Evolutionary conservation across 225 moss, liverwort and hornwort genomes (phyloP), one percentile per base, ranked within the genome.

Genomic region (Bryoerythrophyllum caledonicum): DNA sequence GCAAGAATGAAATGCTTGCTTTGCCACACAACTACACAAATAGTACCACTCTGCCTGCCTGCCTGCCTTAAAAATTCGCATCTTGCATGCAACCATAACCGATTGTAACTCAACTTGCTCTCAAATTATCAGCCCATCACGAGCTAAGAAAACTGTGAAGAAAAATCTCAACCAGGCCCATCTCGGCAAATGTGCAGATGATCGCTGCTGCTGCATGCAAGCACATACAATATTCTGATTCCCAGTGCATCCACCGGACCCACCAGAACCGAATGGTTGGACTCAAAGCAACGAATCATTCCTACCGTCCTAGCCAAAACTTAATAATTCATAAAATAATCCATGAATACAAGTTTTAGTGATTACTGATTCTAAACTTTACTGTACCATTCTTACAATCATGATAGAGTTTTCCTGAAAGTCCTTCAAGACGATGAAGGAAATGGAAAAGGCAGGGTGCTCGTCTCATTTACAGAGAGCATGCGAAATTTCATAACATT

Each of bases 1-100:
- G 71, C 59, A 59, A 27, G 71, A 71, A 71, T 28, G 71, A 27
- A 19, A 38, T 55, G 25, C 70, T 70, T 70, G 70, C 38, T 38
- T 56, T 25, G 15, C 17, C 25, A 6, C 56, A 25, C 57, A 70
- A 10, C 40, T 19, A 56, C 56, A 56, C 56, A 19, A 17, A 40
- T 40, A 56, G 56, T 40, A 19, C 70, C 35, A 40, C 55, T 25
- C 37, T 10, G 25, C 40, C 26, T 40, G 25, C 40, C 26, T 40
- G 25, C 56, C 70, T 70, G 43, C 65, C 25, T 15, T 16, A 5
- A 9, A 37, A 37, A 20, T 14, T 17, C 25, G 57, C 55, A 70
- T 40, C 16, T 40, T 70, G 40, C 40, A 57, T 70, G 56, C 1
- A 56, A 57, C 7, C 21, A n/a, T 16, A 27, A 38, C 51, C 20